Evolutionary conservation across 208 protist species (phyloP).

Genomic region (Wallacemonas sp.): DNA sequence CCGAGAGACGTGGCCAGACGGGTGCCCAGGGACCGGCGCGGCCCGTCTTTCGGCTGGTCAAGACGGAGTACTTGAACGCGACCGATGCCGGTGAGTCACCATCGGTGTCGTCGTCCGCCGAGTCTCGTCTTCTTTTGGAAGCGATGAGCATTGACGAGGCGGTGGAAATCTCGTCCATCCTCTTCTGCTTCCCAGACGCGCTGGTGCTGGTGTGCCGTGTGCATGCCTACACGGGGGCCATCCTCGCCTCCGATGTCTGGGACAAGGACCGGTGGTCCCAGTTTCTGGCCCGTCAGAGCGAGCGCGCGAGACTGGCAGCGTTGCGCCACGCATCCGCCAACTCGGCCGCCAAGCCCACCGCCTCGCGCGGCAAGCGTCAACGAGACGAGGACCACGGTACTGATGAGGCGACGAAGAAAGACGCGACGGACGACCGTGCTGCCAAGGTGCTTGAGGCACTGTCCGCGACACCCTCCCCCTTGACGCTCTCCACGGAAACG

Average conservation of each 20-base stretch:
- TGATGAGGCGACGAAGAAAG: background rate
- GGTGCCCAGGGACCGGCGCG: background rate
- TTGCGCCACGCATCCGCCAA: background rate
- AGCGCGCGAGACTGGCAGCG: background rate
- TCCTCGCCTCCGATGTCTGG: conserved; percentile 21
- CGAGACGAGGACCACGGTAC: background rate
- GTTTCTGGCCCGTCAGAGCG: background rate
- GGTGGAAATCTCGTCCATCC: conserved; percentile 43
- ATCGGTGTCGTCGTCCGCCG: background rate
- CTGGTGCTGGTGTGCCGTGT: conserved; percentile 56
- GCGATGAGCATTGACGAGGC: conserved; percentile 58
- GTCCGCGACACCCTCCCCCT: background rate
- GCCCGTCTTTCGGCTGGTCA: conserved; percentile 62
- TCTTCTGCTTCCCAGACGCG: conserved; percentile 62
- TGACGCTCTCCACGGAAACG: conserved; percentile 9
- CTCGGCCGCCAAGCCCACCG: background rate
- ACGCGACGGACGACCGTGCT: background rate
- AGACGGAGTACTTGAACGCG: conserved; percentile 73
- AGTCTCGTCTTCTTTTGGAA: conserved; percentile 43
- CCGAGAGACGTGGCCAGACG: no score
- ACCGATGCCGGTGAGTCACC: conserved; percentile 12
- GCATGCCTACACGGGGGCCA: conserved; percentile 45
- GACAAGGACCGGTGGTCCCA: background rate
- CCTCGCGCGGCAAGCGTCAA: background rate
- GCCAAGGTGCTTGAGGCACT: conserved; percentile 28